Conservation (phyloP, 108 stramenopile genomes). For the Phaeodactylum tricornutum region DNA sequence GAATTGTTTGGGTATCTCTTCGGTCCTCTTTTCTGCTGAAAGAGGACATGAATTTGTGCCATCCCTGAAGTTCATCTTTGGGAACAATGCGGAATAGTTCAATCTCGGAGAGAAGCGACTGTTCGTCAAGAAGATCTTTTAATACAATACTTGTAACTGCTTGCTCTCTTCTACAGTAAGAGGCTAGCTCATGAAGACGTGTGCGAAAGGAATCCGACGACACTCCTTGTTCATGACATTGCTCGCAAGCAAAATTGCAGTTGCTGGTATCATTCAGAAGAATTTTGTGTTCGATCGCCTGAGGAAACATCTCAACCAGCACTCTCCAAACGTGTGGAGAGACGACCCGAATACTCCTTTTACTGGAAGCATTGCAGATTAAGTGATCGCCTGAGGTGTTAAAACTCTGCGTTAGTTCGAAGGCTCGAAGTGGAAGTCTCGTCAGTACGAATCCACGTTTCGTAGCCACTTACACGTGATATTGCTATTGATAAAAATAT, state of each 20-base stretch:
- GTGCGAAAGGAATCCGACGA: neutral
- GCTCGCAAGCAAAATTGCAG: neutral
- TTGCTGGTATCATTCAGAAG: neutral
- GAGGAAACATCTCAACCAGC: slow-evolving; percentile 43
- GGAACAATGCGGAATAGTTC: too few relatives aligned
- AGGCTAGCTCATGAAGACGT: neutral
- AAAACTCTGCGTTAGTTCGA: neutral
- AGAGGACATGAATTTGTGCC: too few relatives aligned
- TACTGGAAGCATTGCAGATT: slow-evolving; percentile 15
- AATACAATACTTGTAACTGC: neutral
- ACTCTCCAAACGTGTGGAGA: slow-evolving; percentile 26
- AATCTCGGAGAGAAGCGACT: too few relatives aligned
- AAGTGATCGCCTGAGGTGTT: slow-evolving; percentile 18
- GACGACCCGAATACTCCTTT: slow-evolving; percentile 20
- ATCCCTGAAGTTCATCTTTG: too few relatives aligned
- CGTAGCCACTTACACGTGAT: neutral
- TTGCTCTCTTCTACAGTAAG: neutral
- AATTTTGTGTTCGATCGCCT: slow-evolving; percentile 30
- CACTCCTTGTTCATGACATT: neutral
- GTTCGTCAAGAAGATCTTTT: too few relatives aligned
- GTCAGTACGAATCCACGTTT: neutral
- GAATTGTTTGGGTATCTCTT: too few relatives aligned
- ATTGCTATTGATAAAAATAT: slow-evolving; percentile 5
- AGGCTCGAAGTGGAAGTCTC: neutral
- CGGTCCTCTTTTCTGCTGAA: too few relatives aligned